Base-by-base conservation (phyloP, 805 yeast genomes). In the Komagataella ulmi region DNA sequence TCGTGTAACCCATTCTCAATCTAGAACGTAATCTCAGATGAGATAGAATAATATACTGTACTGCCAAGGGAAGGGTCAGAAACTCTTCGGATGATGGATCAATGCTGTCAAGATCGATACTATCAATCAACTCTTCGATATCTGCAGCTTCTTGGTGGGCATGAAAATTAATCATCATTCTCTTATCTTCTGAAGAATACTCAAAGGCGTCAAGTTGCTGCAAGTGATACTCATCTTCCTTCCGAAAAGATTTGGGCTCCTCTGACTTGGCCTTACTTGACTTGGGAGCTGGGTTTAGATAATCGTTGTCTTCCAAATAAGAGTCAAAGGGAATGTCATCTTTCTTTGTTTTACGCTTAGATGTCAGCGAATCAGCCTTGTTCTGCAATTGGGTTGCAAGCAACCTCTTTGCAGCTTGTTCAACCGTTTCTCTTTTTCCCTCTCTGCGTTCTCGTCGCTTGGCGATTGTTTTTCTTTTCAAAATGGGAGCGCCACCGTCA, bases 1-100 rank as follows among this genome's bases (percentile, higher is more conserved):
- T 87, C 0, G 91, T 74, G 61, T 86, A 90, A 1, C 99, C 99
- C 96, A 93, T 83, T 68, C 99, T 80, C 62, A 93, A 74, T 53
- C 99, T 70, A 0, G 97, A 90, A 55, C 88, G 76, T 23, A 89
- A 68, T 52, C 99, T 66, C 14, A 95, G 74, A 54, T 87, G 88
- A 7, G 93, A 87, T 10, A 93, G 68, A 3, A 88, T 79, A 77
- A 89, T 88, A 62, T 93, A 93, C 62, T 89, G 97, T 0, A 96
- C 82, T 0, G 89, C 78, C 49, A 83, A 69, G 0, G 99, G 96
- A n/a, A 93, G 68, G 18, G 74, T 73, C 10, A 75, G 72, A 61
- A 93, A 93, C 56, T 86, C 89, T 19, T 76, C 67, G 0, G 97
- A 89, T 3, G 81, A 76, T 7, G 97, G 96, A 62, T 93, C 96